phyloP scores from a whole-genome alignment of 345 rosid species.

The Salix caprea region DNA sequence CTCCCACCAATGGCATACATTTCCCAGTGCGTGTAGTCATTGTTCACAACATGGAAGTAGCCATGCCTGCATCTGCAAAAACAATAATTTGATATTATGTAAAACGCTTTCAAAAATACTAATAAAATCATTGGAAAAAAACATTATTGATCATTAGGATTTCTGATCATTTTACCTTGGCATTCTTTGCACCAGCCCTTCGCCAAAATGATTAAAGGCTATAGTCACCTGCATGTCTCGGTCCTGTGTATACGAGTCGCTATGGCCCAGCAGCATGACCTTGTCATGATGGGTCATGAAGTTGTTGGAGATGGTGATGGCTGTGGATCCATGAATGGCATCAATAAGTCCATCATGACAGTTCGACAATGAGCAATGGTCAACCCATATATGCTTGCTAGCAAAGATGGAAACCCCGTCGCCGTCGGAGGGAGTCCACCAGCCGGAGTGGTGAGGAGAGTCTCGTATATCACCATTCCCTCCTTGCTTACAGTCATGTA shows the following conservation, averaged over 20 bases:
- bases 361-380: constrained; percentile 25
- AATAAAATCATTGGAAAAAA: not conserved
- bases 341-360: constrained; percentile 24
- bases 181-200: constrained; percentile 25
- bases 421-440: constrained; percentile 30
- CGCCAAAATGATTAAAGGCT: constrained; percentile 31
- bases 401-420: constrained; percentile 20
- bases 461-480: constrained; percentile 23
- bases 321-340: constrained; percentile 29
- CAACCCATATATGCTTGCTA: constrained; percentile 24
- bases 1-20: constrained; percentile 33
- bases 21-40: constrained; percentile 33
- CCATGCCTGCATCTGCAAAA: constrained; percentile 27
- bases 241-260: constrained; percentile 22
- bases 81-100: no score
- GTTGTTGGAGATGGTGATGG: constrained; percentile 24
- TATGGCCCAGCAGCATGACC: constrained; percentile 29
- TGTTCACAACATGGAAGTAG: constrained; percentile 31
- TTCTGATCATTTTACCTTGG: constrained; percentile 12
- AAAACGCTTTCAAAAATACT: not conserved
- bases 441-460: constrained; percentile 22
- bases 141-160: not conserved
- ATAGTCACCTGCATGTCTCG: constrained; percentile 26
- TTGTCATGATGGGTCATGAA: constrained; percentile 27
- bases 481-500: constrained; percentile 24